Evolutionary conservation across 495 filamentous ascomycete species (phyloP).

Genomic region (Penicillium odoratum): DNA sequence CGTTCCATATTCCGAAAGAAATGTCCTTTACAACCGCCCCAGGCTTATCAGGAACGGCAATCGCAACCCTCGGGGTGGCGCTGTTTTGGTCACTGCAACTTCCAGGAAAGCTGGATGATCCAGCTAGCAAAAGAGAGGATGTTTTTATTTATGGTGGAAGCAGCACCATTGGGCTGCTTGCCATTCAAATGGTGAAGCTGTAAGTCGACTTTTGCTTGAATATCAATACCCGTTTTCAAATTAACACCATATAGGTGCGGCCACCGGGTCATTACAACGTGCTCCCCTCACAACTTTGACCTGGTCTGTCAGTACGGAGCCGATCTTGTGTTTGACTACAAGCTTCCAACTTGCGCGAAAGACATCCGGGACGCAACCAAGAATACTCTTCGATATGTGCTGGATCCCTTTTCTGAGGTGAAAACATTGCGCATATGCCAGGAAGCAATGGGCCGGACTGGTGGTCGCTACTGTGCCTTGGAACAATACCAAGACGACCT

Average conservation of each 20-base stretch:
- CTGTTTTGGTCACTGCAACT: constrained; percentile 33
- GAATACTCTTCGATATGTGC: constrained; percentile 34
- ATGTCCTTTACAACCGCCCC: constrained; percentile 12
- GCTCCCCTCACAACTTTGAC: constrained; percentile 56
- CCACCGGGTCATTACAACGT: constrained; percentile 50
- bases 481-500: constrained; percentile 34
- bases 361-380: constrained; percentile 43
- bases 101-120: constrained; percentile 25
- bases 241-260: constrained; percentile 31
- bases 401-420: constrained; percentile 43
- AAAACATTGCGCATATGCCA: constrained; percentile 42
- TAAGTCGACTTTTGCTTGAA: constrained; percentile 12
- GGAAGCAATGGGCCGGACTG: constrained; percentile 38
- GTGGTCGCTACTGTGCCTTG: constrained; percentile 42
- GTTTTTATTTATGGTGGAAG: constrained; percentile 48
- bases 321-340: constrained; percentile 56
- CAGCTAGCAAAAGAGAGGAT: constrained; percentile 21
- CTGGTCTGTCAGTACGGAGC: constrained; percentile 54
- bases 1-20: constrained; percentile 20
- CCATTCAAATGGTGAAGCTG: constrained; percentile 45
- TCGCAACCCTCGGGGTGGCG: constrained; percentile 29
- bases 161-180: constrained; percentile 45
- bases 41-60: constrained; percentile 24
- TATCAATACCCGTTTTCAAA: background rate
- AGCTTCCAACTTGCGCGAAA: constrained; percentile 35